Evolutionary conservation across 2,329 filamentous ascomycete species (phyloP), one percentile per base, ranked within the genome.

Genomic region (Apiospora malaysiana): DNA sequence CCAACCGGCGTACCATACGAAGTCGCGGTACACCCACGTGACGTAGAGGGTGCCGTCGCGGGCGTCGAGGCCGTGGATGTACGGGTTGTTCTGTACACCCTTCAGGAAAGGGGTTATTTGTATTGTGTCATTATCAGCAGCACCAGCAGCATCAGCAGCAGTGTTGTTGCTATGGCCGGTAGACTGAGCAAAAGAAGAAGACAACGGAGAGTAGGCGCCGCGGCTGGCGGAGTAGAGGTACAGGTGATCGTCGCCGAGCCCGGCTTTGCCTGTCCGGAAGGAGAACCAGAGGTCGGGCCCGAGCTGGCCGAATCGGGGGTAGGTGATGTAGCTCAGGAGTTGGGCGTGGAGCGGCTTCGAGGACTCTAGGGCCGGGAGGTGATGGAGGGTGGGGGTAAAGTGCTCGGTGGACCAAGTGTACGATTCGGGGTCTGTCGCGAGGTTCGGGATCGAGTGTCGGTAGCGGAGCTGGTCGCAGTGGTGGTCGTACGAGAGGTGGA

Each of bases 401-500:
- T 82, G 77, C 2, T 74, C 70, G 2, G 80, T 45, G 0, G 71
- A 72, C 83, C 83, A 83, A 0, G 66, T 27, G 71, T 78, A 79
- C 0, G 73, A 69, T 2, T 74, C 71, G 1, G 82, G 83, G 10
- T 76, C 68, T 6, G 74, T 75, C 6, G 83, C 81, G 8, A 83
- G 71, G 32, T 75, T 74, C 27, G 75, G 75, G 45, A 72, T 68
- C 0, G 83, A 84, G 72, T 80, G 73, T 18, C 83, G 81, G 74
- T 84, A 84, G 51, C 80, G 77, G 43, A 85, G 71, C 37, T 77
- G 74, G 69, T 84, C 83, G 71, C 82, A 84, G 72, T 87, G 85
- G 72, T 87, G 86, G 70, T 88, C 85, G 73, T 86, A 87, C 9
- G 84, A 85, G 4, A 88, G 76, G 71, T 87, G 86, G 32, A 88